Evolutionary conservation across 257 asterid species (phyloP).

Genomic region (Solanum medicagineum): DNA sequence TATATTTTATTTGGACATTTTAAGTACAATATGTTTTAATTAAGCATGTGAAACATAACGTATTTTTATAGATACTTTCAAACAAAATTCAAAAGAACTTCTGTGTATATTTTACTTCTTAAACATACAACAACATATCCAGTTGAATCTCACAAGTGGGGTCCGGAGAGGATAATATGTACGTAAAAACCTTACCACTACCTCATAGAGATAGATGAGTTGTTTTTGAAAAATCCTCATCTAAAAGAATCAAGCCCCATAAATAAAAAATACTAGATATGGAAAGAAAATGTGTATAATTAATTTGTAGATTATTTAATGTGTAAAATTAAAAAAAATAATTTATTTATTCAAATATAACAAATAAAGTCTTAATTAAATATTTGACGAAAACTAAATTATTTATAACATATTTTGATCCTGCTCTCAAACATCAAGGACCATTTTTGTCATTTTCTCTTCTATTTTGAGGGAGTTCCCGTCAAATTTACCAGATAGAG

Average conservation of each 20-base stretch:
- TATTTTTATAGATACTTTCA: not conserved
- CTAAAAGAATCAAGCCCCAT: too few relatives aligned
- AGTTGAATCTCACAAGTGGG: too few relatives aligned
- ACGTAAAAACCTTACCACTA: too few relatives aligned
- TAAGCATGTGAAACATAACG: not conserved
- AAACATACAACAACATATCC: not conserved
- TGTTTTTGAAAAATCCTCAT: too few relatives aligned
- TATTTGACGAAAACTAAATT: not conserved
- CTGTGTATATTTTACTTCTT: not conserved
- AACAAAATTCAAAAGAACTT: not conserved
- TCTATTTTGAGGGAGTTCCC: not conserved
- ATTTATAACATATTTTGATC: not conserved
- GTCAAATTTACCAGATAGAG: not conserved
- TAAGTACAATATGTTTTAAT: not conserved
- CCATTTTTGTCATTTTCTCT: not conserved
- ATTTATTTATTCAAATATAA: not conserved
- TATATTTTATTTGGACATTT: not conserved
- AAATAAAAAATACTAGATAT: too few relatives aligned
- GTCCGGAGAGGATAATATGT: too few relatives aligned
- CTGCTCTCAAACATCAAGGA: not conserved
- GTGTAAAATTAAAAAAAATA: not conserved
- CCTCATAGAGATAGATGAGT: accelerated
- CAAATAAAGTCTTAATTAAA: not conserved
- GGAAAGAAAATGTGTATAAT: too few relatives aligned
- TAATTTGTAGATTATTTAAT: too few relatives aligned